These are phyloP conservation scores for sunflower (Helianthus annuus) DNA, from an alignment of 129 eudicot genomes.

Conservation along the genomic window HanXRQr2.0-SUNRISE NC_035438.2:136192821-136193320, in stretches of 20 bases:
- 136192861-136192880: background rate
- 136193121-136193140: background rate
- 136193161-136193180: background rate
- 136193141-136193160: background rate
- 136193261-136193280: background rate
- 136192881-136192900: no score
- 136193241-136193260: background rate
- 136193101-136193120: constrained; percentile 16
- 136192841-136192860: background rate
- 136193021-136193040: constrained; percentile 8
- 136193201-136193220: background rate
- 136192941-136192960: background rate
- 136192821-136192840: background rate
- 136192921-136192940: background rate
- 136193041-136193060: no score
- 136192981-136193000: no score
- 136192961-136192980: background rate
- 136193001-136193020: background rate
- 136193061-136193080: background rate
- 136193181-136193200: constrained; percentile 11
- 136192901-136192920: background rate
- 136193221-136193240: no score
- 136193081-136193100: background rate
- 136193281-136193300: constrained; percentile 19
- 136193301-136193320: background rate